These are phyloP conservation scores for Ramaria sp. DNA, from an alignment of 768 basidiomycete species.

Conservation along the genomic window DNA sequence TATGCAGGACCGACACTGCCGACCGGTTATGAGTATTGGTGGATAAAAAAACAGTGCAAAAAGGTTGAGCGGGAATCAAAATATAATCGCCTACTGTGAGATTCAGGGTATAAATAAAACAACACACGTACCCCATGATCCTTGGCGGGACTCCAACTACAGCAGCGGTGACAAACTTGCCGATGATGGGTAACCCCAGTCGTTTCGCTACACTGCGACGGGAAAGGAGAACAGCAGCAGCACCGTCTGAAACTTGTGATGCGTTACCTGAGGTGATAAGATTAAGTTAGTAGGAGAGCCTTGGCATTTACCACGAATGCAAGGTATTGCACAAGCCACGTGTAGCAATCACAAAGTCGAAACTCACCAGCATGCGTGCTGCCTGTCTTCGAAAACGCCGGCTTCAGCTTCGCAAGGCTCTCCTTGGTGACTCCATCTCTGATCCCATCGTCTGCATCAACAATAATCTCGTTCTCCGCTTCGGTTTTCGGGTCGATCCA, in stretches of 20 bases:
- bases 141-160: constrained; percentile 75
- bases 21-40: background rate
- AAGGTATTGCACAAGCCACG: background rate
- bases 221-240: constrained; percentile 78
- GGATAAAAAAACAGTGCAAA: too few relatives aligned
- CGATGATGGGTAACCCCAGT: constrained; percentile 77
- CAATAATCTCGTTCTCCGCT: constrained; percentile 51
- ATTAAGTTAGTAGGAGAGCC: background rate
- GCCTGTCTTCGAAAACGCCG: constrained; percentile 71
- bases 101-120: background rate
- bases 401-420: constrained; percentile 70
- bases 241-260: constrained; percentile 87
- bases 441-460: constrained; percentile 79
- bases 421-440: constrained; percentile 76
- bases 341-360: background rate
- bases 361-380: constrained; percentile 58
- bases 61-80: too few relatives aligned
- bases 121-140: constrained; percentile 53
- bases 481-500: constrained; percentile 67
- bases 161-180: constrained; percentile 67
- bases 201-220: constrained; percentile 71
- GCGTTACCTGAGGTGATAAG: constrained; percentile 48
- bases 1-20: constrained; percentile 66
- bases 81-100: too few relatives aligned
- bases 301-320: background rate